Evolutionary conservation across 192 early-diverging fungal genomes (phyloP), one percentile per base, ranked within the genome.

Genomic region (Cetraspora pellucida): DNA sequence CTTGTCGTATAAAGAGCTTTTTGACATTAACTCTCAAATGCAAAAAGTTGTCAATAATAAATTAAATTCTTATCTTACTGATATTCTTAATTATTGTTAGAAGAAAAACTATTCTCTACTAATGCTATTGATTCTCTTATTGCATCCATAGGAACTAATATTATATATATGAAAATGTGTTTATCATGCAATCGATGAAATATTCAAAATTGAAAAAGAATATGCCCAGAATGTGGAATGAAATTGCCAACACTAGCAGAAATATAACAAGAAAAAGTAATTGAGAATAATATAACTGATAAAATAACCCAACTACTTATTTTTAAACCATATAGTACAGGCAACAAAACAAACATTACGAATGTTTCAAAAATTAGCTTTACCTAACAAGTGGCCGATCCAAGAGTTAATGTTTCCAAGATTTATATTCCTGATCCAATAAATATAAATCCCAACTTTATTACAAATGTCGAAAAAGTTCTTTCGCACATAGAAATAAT

Each of bases 401-500:
- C 31, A 37, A 37, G 31, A 37, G 49, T 72, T 27, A 17, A 72
- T 72, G 52, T 21, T 25, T 49, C 69, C 19, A 1, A 72, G 4
- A 28, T 72, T 19, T 54, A 27, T 28, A 27, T 71, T 54, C 68
- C 68, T 52, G 68, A 71, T 71, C 68, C 49, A 2, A 17, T 71
- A 21, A 7, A 11, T 16, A 28, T 71, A 25, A 71, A 71, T 54
- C 68, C 49, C 47, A 71, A 71, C 16, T 71, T 47, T 49, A 71
- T 54, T 71, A 19, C 69, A 2, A 72, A 72, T 72, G 37, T 72
- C 52, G 17, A 49, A 25, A 72, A 72, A 31, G 10, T 72, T 72
- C 23, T 72, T 54, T 46, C 49, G 0, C 69, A 72, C 16, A 72
- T 72, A 23, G n/a, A 72, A 72, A 49, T 54, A 72, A 50, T 72